Percentiles rank a stretch among this genome's conserved stretches.
These are phyloP conservation scores for Pochonia chlamydosporia DNA, from an alignment of 2,329 filamentous ascomycete genomes.

Conservation along the genomic window DNA sequence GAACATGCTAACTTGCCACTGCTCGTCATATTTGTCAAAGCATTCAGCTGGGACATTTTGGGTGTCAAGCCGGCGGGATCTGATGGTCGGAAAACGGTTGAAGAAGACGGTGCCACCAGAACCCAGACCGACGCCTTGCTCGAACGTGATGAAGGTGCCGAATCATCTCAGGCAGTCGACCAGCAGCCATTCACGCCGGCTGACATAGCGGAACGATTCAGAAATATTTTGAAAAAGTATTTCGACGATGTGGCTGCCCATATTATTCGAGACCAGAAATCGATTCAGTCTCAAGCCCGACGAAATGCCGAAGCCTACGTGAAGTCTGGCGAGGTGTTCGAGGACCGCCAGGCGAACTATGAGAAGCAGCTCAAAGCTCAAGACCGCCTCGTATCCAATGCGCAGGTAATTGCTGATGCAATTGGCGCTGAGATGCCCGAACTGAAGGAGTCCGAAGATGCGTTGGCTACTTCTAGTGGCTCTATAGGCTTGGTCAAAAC, in stretches of 20 bases:
- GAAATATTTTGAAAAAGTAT: conserved; percentile 77
- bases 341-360: conserved; percentile 92
- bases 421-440: conserved; percentile 92
- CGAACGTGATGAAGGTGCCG: conserved; percentile 46
- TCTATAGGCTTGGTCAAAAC: conserved; percentile 92
- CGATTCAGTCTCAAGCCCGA: conserved; percentile 76
- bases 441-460: conserved; percentile 74
- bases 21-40: conserved; percentile 91
- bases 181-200: conserved; percentile 62
- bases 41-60: conserved; percentile 91
- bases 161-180: conserved; percentile 45
- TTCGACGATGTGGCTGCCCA: conserved; percentile 91
- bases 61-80: conserved; percentile 67
- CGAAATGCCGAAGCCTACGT: conserved; percentile 98
- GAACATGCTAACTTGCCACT: conserved; percentile 88
- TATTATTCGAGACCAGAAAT: conserved; percentile 85
- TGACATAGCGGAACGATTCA: conserved; percentile 80
- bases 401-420: conserved; percentile 83
- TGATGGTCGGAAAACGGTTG: conserved; percentile 77
- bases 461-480: conserved; percentile 59
- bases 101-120: conserved; percentile 69
- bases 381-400: conserved; percentile 83
- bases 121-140: conserved; percentile 29
- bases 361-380: conserved; percentile 91
- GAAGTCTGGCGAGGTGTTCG: conserved; percentile 96